Percentiles rank a stretch among this genome's conserved stretches.
phyloP scores from a whole-genome alignment of 2,329 filamentous ascomycete species.

The Dryadomyces sulphureus region DNA sequence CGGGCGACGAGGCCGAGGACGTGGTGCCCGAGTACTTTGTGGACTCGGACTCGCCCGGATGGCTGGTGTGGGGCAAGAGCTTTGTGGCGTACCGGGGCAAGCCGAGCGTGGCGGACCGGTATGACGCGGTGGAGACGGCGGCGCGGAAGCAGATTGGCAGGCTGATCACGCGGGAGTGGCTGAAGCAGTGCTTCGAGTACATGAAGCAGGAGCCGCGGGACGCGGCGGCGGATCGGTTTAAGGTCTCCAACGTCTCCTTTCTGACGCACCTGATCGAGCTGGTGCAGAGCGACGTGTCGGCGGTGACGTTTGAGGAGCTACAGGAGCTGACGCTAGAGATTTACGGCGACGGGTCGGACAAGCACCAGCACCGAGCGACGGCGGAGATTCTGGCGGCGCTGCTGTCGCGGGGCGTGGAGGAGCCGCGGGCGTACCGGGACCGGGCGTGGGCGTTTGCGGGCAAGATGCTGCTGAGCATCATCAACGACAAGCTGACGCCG shows the following conservation, averaged over 20 bases:
- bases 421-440: conserved; percentile 56
- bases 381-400: conserved; percentile 84
- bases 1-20: conserved; percentile 19
- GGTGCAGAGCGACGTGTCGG: conserved; percentile 65
- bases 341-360: conserved; percentile 87
- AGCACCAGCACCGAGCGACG: conserved; percentile 93
- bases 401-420: conserved; percentile 66
- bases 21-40: conserved; percentile 71
- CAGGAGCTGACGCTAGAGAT: conserved; percentile 63
- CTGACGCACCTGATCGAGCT: conserved; percentile 84
- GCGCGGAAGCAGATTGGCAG: conserved; percentile 68
- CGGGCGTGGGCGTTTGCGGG: conserved; percentile 81
- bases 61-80: conserved; percentile 86
- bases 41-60: conserved; percentile 83
- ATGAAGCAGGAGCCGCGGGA: conserved; percentile 18
- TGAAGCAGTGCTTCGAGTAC: conserved; percentile 75
- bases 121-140: conserved; percentile 65
- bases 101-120: conserved; percentile 50
- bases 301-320: conserved; percentile 73
- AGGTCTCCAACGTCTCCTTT: conserved; percentile 75
- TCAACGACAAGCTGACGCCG: conserved; percentile 83
- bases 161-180: conserved; percentile 71
- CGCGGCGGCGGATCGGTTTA: conserved; percentile 49
- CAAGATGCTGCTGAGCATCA: conserved; percentile 71
- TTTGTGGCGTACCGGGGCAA: conserved; percentile 69